Conservation (phyloP, 371 early-diverging fungal genomes). For the Apophysomyces ossiformis region DNA sequence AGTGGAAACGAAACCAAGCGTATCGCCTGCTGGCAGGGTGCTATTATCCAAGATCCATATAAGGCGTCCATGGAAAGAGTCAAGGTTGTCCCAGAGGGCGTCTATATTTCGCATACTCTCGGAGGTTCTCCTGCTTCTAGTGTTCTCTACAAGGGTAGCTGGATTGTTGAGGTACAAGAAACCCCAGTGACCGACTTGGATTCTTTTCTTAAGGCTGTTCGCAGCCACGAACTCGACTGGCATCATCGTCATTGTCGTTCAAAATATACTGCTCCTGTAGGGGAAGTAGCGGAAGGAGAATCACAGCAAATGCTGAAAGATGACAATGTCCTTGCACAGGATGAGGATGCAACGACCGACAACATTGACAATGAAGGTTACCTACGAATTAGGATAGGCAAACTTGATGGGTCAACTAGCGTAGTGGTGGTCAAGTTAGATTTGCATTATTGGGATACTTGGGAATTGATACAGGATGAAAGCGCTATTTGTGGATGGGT, state of each 20-base stretch:
- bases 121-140: slow-evolving; percentile 76
- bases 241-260: slow-evolving; percentile 9
- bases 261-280: slow-evolving; percentile 40
- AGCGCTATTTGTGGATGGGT: slow-evolving; percentile 67
- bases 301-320: slow-evolving; percentile 20
- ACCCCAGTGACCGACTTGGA: slow-evolving; percentile 49
- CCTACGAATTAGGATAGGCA: slow-evolving; percentile 71
- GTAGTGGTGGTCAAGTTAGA: slow-evolving; percentile 74
- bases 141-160: slow-evolving; percentile 39
- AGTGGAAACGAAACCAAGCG: slow-evolving; percentile 60
- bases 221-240: slow-evolving; percentile 35
- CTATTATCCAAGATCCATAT: slow-evolving; percentile 83
- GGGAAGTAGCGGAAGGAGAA: slow-evolving; percentile 23
- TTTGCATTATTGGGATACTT: slow-evolving; percentile 75
- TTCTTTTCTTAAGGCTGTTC: slow-evolving; percentile 56
- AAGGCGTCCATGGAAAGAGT: slow-evolving; percentile 84
- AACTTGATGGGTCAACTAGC: slow-evolving; percentile 56
- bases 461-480: slow-evolving; percentile 63
- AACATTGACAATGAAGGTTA: slow-evolving; percentile 62
- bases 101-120: slow-evolving; percentile 77
- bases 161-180: slow-evolving; percentile 66
- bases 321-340: slow-evolving; percentile 24
- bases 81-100: slow-evolving; percentile 65
- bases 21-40: slow-evolving; percentile 88
- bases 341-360: slow-evolving; percentile 37